These are phyloP conservation scores for Camelina sativa DNA, from an alignment of 345 rosid species.

Conservation along the genomic window DNA sequence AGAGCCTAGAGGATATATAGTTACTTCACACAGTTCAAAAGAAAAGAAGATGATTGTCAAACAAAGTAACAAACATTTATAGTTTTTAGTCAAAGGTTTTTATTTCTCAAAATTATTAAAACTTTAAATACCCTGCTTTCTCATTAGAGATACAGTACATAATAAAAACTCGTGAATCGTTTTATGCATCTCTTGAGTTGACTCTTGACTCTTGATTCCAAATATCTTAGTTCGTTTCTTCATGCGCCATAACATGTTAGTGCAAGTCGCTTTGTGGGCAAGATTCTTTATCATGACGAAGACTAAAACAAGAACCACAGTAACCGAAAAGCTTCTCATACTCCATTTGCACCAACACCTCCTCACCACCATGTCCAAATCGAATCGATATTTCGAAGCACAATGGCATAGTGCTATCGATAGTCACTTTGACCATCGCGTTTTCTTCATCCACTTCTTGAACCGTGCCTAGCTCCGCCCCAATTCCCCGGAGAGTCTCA, in stretches of 20 bases:
- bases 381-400: background rate
- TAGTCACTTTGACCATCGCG: conserved; percentile 5
- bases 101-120: no score
- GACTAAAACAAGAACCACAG: conserved; percentile 18
- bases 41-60: no score
- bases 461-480: background rate
- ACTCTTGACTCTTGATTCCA: background rate
- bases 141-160: no score
- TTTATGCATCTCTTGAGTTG: background rate
- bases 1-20: no score
- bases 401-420: background rate
- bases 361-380: background rate
- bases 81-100: no score
- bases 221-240: background rate
- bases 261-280: background rate
- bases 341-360: conserved; percentile 4
- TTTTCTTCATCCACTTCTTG: conserved; percentile 4
- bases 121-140: no score
- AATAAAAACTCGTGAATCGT: no score
- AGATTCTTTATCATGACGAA: conserved; percentile 5
- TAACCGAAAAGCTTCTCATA: conserved; percentile 1
- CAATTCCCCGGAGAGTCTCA: background rate
- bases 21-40: no score
- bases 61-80: no score
- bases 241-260: background rate